phyloP scores from a whole-genome alignment of 495 filamentous ascomycete species.

The Neohortaea acidophila region DNA sequence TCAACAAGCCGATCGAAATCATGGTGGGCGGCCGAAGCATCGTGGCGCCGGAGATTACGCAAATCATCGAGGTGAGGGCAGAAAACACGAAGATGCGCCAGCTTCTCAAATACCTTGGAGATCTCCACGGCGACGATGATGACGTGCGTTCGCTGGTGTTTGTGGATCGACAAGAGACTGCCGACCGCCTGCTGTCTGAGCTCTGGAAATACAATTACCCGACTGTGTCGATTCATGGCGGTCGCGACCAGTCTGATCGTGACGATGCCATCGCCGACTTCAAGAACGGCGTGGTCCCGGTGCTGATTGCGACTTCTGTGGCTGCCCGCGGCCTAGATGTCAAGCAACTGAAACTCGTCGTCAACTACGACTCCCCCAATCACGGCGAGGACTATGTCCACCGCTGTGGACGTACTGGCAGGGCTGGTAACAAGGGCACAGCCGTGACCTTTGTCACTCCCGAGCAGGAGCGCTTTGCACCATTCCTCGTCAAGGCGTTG shows the following conservation, averaged over 20 bases:
- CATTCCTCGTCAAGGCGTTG: constrained; percentile 86
- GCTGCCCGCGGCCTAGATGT: constrained; percentile 92
- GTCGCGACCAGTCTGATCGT: constrained; percentile 88
- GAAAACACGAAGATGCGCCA: constrained; percentile 76
- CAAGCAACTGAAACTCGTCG: constrained; percentile 87
- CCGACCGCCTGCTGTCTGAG: constrained; percentile 68
- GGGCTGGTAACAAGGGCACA: constrained; percentile 87
- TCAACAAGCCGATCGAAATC: constrained; percentile 80
- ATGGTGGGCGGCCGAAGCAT: constrained; percentile 81
- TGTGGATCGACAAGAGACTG: constrained; percentile 87
- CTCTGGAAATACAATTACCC: constrained; percentile 81
- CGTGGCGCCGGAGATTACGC: constrained; percentile 87
- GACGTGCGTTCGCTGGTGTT: constrained; percentile 84
- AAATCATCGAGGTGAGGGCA: constrained; percentile 76
- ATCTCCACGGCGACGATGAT: constrained; percentile 61
- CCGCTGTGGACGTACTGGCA: constrained; percentile 81
- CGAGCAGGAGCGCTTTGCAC: constrained; percentile 77
- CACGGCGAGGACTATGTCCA: constrained; percentile 98
- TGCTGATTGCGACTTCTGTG: constrained; percentile 89
- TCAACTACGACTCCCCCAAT: constrained; percentile 94
- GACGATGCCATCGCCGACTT: constrained; percentile 92
- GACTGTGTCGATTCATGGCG: constrained; percentile 91
- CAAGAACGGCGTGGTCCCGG: constrained; percentile 75
- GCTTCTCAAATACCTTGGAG: constrained; percentile 70
- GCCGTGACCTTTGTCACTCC: constrained; percentile 89